These are phyloP conservation scores for Fennellomyces sp. DNA, from an alignment of 371 early-diverging fungal species.

Conservation along the genomic window DNA sequence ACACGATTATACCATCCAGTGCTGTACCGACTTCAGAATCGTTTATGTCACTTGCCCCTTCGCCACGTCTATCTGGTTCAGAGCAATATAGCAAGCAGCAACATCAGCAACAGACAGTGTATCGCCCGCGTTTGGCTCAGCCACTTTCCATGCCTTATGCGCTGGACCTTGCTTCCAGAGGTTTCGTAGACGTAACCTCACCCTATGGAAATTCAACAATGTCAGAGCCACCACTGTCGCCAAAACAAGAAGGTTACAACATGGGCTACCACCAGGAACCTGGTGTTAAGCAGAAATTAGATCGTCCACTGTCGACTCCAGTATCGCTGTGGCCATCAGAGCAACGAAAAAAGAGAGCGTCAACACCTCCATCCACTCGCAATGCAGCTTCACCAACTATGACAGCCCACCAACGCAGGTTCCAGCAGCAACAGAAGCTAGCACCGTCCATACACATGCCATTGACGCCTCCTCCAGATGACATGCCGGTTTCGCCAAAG, in stretches of 20 bases:
- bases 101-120: not conserved
- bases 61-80: not conserved
- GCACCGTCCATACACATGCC: not conserved
- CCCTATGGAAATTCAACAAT: not conserved
- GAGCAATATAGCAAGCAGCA: not conserved
- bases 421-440: not conserved
- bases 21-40: not conserved
- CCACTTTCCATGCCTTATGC: not conserved
- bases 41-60: not conserved
- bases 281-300: too few relatives aligned
- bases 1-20: not conserved
- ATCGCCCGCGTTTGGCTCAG: not conserved
- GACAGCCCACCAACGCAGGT: not conserved
- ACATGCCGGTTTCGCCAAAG: not conserved
- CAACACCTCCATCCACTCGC: too few relatives aligned
- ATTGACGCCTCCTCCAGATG: not conserved
- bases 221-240: not conserved
- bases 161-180: not conserved
- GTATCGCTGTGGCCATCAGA: too few relatives aligned
- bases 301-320: too few relatives aligned
- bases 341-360: too few relatives aligned
- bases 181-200: not conserved
- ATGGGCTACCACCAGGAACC: too few relatives aligned
- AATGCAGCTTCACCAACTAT: not conserved
- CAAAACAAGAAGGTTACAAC: too few relatives aligned